Percentiles rank a stretch among this genome's conserved stretches.
phyloP scores from a whole-genome alignment of 2,329 filamentous ascomycete genomes.

The Alternaria conjuncta region DNA sequence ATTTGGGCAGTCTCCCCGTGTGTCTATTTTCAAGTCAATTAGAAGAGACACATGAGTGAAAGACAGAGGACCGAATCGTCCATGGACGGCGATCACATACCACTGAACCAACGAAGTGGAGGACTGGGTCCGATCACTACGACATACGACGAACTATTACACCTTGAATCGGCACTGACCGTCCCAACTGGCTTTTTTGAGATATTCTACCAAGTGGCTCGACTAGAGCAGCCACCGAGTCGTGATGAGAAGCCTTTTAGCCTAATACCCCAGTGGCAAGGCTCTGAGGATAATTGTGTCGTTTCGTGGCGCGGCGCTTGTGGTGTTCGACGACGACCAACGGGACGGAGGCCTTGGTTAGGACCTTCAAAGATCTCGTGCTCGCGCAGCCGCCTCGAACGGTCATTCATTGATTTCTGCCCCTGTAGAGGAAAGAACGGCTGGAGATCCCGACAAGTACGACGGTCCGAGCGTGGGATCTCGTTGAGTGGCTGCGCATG shows the following conservation, averaged over 20 bases:
- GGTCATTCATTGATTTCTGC: background rate
- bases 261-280: conserved; percentile 17
- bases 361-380: conserved; percentile 1
- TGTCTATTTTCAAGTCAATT: background rate
- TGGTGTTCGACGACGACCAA: conserved; percentile 5
- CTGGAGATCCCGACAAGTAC: conserved; percentile 1
- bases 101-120: background rate
- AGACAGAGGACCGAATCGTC: background rate
- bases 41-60: background rate
- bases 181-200: background rate
- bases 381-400: background rate
- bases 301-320: conserved; percentile 7
- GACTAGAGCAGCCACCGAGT: conserved; percentile 7
- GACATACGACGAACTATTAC: background rate
- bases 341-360: conserved; percentile 4
- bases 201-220: background rate
- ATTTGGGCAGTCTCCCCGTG: background rate
- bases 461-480: background rate
- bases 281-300: background rate
- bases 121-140: background rate
- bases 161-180: background rate
- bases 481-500: background rate
- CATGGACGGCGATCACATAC: background rate
- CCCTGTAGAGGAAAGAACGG: background rate
- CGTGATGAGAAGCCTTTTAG: conserved; percentile 12